phyloP scores from a whole-genome alignment of 257 asterid species.

The Solanum etuberosum region DNA sequence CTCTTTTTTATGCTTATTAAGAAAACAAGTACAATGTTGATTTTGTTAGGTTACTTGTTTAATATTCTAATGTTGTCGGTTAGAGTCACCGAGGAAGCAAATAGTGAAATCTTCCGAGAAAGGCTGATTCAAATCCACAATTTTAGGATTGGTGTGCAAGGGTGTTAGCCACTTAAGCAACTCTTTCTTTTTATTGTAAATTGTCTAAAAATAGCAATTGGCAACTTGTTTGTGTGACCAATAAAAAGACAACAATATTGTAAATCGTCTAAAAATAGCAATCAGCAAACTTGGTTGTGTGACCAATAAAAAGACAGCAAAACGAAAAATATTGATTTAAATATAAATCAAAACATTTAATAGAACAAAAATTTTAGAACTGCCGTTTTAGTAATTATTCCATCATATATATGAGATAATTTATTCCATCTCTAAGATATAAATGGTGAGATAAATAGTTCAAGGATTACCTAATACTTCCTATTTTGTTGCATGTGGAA shows the following conservation, averaged over 20 bases:
- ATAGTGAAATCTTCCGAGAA: no score
- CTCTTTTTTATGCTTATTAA: not conserved
- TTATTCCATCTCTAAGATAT: no score
- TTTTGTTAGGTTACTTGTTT: not conserved
- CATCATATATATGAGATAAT: no score
- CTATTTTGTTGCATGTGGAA: not conserved
- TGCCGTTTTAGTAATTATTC: no score
- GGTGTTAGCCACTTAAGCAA: not conserved
- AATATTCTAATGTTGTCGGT: not conserved
- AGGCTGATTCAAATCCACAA: no score
- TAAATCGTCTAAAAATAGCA: not conserved
- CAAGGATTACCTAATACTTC: not conserved
- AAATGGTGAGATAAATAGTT: no score
- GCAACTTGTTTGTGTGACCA: not conserved
- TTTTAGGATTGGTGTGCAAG: no score
- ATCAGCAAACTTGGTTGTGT: not conserved
- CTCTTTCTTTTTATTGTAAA: not conserved
- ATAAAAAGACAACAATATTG: no score
- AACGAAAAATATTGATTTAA: not conserved
- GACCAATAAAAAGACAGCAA: not conserved
- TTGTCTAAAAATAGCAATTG: no score
- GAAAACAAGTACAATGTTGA: no score
- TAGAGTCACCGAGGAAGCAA: not conserved
- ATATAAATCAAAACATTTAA: no score
- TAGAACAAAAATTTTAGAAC: not conserved